These are phyloP conservation scores for Rubroboletus pulcherrimus DNA, from an alignment of 768 basidiomycete genomes.

Conservation along the genomic window DNA sequence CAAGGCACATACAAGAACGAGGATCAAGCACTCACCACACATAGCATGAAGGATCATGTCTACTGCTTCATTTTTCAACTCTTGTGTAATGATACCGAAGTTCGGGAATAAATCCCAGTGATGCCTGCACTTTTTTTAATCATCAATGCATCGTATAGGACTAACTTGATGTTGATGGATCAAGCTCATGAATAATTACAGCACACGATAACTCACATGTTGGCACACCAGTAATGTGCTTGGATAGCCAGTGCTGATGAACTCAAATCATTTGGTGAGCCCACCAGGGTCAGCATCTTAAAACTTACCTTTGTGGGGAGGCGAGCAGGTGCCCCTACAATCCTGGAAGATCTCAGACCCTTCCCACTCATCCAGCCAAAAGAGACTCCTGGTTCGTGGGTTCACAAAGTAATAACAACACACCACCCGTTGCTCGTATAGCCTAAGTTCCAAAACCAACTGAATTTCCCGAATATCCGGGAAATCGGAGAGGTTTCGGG, in stretches of 20 bases:
- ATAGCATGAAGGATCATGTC: slow-evolving; percentile 26
- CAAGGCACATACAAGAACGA: not conserved
- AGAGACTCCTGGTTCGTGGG: slow-evolving; percentile 43
- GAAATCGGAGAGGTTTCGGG: slow-evolving; percentile 11
- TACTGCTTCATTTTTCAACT: slow-evolving; percentile 25
- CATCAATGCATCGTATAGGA: not conserved
- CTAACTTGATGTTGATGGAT: not conserved
- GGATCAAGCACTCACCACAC: slow-evolving; percentile 17
- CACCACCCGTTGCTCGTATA: slow-evolving; percentile 12
- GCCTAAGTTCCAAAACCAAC: slow-evolving; percentile 43
- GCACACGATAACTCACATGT: slow-evolving; percentile 5
- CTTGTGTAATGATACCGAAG: slow-evolving; percentile 23
- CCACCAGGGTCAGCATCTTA: not conserved
- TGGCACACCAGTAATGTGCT: slow-evolving; percentile 35
- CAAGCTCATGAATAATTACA: not conserved
- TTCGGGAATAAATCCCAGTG: slow-evolving; percentile 35
- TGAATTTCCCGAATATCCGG: slow-evolving; percentile 36
- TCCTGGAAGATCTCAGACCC: slow-evolving; percentile 30
- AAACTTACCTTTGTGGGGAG: slow-evolving; percentile 24
- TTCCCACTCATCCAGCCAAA: slow-evolving; percentile 49
- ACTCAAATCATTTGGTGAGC: not conserved
- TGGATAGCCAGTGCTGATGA: slow-evolving; percentile 32
- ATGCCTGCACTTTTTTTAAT: slow-evolving; percentile 23
- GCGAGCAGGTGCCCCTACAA: slow-evolving; percentile 18
- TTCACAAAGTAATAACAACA: slow-evolving; percentile 53